A percentile compares a stretch with the other conserved stretches of the same genome.
These are phyloP conservation scores for Leccinum pellstonianum DNA, from an alignment of 768 basidiomycete species.

Conservation along the genomic window DNA sequence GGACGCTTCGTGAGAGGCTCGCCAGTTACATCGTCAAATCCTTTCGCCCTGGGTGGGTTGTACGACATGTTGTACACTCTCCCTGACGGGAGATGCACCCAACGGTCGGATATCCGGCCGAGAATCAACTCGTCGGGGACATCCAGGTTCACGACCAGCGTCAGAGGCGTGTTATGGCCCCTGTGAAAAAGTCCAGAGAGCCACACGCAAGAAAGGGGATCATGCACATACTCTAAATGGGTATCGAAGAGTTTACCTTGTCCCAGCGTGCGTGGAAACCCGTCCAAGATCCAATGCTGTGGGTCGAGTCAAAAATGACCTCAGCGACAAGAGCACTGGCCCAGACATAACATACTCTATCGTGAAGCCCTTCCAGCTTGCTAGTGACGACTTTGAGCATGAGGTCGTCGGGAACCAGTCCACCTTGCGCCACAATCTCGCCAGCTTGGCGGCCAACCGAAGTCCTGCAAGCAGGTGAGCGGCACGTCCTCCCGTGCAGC, in stretches of 20 bases:
- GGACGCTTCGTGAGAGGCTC: constrained; percentile 85
- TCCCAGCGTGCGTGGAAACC: constrained; percentile 86
- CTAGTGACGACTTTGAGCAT: constrained; percentile 75
- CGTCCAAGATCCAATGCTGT: constrained; percentile 91
- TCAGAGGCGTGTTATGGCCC: constrained; percentile 62
- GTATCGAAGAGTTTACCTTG: constrained; percentile 79
- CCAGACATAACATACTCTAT: constrained; percentile 54
- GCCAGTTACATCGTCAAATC: constrained; percentile 83
- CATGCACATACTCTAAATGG: constrained; percentile 58
- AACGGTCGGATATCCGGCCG: constrained; percentile 84
- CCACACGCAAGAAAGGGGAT: not conserved
- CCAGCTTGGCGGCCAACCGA: constrained; percentile 73
- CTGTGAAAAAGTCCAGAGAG: constrained; percentile 35
- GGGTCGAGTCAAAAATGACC: not conserved
- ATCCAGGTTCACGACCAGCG: constrained; percentile 80
- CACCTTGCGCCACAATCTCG: constrained; percentile 75
- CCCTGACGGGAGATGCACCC: constrained; percentile 85
- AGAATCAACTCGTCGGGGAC: constrained; percentile 88
- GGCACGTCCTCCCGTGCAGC: not conserved
- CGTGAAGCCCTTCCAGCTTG: constrained; percentile 63
- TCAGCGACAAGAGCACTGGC: not conserved
- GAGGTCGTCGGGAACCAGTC: constrained; percentile 73
- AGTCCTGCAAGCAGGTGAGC: constrained; percentile 43
- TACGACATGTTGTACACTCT: constrained; percentile 89
- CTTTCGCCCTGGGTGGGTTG: constrained; percentile 77